Conservation (phyloP, 805 yeast genomes). For the Candida incommunis region DNA sequence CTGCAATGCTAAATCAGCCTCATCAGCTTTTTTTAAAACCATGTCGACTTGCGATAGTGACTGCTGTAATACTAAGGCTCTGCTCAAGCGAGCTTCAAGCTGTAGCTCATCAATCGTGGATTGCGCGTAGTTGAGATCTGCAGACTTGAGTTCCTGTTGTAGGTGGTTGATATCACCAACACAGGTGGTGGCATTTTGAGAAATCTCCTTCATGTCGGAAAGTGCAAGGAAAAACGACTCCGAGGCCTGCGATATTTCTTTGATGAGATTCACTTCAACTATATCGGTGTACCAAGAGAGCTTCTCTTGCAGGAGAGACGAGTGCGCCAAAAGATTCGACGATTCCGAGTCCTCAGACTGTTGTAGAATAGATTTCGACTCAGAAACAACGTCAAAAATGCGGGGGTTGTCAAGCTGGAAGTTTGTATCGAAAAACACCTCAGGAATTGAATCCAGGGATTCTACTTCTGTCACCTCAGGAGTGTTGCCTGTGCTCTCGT, state of each 20-base stretch:
- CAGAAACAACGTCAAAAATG: constrained; percentile 60
- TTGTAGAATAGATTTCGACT: constrained; percentile 34
- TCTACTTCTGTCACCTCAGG: constrained; percentile 2
- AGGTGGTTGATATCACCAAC: constrained; percentile 33
- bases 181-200: constrained; percentile 35
- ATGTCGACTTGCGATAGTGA: constrained; percentile 40
- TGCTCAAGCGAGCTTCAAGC: constrained; percentile 37
- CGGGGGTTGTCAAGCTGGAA: constrained; percentile 85
- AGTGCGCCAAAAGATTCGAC: constrained; percentile 31
- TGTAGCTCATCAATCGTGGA: constrained; percentile 37
- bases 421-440: constrained; percentile 46
- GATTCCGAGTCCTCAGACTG: constrained; percentile 15
- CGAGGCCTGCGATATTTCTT: constrained; percentile 75
- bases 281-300: constrained; percentile 72
- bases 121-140: constrained; percentile 37
- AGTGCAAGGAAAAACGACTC: constrained; percentile 74
- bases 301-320: constrained; percentile 55
- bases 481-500: no score
- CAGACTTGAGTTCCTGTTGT: constrained; percentile 27
- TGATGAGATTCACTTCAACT: constrained; percentile 67
- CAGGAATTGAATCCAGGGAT: constrained; percentile 39
- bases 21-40: constrained; percentile 31
- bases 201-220: constrained; percentile 56
- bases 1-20: constrained; percentile 33
- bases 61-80: constrained; percentile 50